Conservation (phyloP, 202 grass and related monocot species). For the Tripidium arundinaceum region DNA sequence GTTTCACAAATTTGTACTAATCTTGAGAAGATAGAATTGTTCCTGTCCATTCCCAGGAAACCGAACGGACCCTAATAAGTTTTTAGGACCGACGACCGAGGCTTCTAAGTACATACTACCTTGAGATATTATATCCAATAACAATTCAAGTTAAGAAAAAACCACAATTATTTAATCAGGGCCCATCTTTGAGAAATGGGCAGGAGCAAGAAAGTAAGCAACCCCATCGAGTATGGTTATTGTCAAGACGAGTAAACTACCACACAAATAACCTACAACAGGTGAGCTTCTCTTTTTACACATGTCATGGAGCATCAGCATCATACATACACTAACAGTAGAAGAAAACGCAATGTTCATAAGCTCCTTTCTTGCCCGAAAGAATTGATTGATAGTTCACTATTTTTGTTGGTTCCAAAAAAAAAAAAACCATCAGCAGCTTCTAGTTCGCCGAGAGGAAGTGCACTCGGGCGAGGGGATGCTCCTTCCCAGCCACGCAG, state of each 20-base stretch:
- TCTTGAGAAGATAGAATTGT: no score
- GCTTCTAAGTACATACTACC: neutral
- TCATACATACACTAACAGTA: constrained; percentile 3
- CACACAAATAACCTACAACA: constrained; percentile 33
- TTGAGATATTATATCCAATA: neutral
- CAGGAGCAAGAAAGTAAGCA: neutral
- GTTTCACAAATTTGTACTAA: no score
- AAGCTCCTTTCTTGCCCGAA: constrained; percentile 1
- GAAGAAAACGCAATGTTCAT: neutral
- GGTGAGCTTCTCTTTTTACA: constrained; percentile 14
- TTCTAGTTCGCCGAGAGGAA: constrained; percentile 68
- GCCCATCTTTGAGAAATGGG: neutral
- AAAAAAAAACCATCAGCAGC: neutral
- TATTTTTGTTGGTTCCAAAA: constrained; percentile 15
- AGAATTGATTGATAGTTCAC: neutral
- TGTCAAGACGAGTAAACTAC: neutral
- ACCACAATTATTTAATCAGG: neutral
- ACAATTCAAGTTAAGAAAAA: neutral
- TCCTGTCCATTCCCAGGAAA: no score
- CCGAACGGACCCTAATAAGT: no score
- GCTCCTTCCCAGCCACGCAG: constrained; percentile 81
- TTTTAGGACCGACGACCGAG: no score
- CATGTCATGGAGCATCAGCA: constrained; percentile 2
- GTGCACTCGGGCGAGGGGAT: constrained; percentile 74
- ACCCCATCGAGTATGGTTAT: neutral